phyloP scores from a whole-genome alignment of 2,329 filamentous ascomycete genomes.

The Aspergillus pseudoterreus region DNA sequence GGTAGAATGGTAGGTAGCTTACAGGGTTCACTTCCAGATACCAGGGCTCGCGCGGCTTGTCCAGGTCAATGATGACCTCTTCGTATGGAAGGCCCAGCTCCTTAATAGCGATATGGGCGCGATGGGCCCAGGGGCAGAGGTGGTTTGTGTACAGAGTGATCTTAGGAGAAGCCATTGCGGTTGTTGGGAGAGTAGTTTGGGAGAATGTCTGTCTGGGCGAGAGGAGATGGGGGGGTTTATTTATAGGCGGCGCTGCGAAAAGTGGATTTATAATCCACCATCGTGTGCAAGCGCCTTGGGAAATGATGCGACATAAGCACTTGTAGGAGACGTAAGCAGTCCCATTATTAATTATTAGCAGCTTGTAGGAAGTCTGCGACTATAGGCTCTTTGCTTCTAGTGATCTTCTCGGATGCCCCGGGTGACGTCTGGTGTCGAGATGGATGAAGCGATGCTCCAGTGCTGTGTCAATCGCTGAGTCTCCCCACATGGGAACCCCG shows the following conservation, averaged over 20 bases:
- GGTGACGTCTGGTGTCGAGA: too few relatives aligned
- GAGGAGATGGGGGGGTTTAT: background rate
- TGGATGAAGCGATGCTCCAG: too few relatives aligned
- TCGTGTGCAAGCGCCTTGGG: background rate
- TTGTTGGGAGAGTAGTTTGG: background rate
- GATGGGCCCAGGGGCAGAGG: constrained; percentile 69
- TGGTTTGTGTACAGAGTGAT: constrained; percentile 70
- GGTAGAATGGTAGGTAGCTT: constrained; percentile 12
- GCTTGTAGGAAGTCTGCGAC: too few relatives aligned
- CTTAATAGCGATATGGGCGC: constrained; percentile 67
- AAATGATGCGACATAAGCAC: background rate
- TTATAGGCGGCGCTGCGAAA: background rate
- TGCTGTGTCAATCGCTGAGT: background rate
- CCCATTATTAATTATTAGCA: too few relatives aligned
- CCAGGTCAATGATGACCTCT: constrained; percentile 70
- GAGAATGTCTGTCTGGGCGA: background rate
- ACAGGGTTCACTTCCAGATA: constrained; percentile 74
- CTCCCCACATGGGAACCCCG: background rate
- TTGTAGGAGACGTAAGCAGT: background rate
- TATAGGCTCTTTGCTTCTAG: too few relatives aligned
- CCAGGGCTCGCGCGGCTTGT: constrained; percentile 64
- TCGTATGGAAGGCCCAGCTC: constrained; percentile 65
- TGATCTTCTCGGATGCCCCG: too few relatives aligned
- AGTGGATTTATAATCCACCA: background rate
- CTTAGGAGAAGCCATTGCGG: constrained; percentile 38